Evolutionary conservation across 1,284 basidiomycete species (phyloP).

Genomic region (Microbotryum silenes-acaulis): DNA sequence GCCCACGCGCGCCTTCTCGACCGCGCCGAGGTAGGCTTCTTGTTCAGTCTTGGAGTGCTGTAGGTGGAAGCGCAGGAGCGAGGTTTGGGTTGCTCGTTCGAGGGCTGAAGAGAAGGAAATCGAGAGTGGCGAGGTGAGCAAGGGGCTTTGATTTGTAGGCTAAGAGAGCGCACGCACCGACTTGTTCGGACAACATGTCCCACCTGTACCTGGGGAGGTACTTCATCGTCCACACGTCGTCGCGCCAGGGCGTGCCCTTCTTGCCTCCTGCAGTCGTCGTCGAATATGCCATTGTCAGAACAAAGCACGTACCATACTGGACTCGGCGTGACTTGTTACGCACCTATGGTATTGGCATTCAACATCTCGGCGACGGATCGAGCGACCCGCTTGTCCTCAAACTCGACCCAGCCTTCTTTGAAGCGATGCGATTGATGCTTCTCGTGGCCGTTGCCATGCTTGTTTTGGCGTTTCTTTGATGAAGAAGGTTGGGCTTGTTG

Average conservation of each 20-base stretch:
- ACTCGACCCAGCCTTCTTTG: constrained; percentile 98
- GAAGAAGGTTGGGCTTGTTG: constrained; percentile 42
- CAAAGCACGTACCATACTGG: background rate
- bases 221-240: constrained; percentile 99
- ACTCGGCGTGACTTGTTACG: background rate
- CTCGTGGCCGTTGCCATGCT: constrained; percentile 53
- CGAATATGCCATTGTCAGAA: background rate
- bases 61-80: constrained; percentile 81
- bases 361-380: constrained; percentile 87
- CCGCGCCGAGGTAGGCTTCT: constrained; percentile 85
- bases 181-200: constrained; percentile 97
- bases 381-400: constrained; percentile 84
- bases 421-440: constrained; percentile 53
- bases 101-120: constrained; percentile 54
- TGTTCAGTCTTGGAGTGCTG: constrained; percentile 83
- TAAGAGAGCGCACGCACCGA: constrained; percentile 55
- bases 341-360: constrained; percentile 83
- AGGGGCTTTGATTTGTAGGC: too few species aligned
- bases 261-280: constrained; percentile 53
- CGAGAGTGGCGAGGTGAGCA: too few species aligned
- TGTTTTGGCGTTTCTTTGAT: constrained; percentile 70
- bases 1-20: constrained; percentile 85
- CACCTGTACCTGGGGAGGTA: constrained; percentile 97
- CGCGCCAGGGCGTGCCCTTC: constrained; percentile 82
- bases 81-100: constrained; percentile 80